phyloP scores from a whole-genome alignment of 2,329 filamentous ascomycete species.

The Alternaria brassicae region DNA sequence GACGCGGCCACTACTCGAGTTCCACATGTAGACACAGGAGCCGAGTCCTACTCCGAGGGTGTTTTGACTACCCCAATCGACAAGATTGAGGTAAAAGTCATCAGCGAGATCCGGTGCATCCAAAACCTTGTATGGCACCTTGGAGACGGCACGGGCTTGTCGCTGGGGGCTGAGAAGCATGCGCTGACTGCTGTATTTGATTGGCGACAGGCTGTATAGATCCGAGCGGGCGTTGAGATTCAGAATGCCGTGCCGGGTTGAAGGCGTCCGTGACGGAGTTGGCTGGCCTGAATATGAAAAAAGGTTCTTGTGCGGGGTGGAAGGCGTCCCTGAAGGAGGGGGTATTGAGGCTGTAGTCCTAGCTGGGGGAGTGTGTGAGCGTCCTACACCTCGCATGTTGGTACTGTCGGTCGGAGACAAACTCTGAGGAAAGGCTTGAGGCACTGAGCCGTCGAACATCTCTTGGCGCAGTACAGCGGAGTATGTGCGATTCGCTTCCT shows the following conservation, averaged over 20 bases:
- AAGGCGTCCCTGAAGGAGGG: conserved; percentile 79
- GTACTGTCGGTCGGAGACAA: conserved; percentile 60
- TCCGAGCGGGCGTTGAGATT: conserved; percentile 91
- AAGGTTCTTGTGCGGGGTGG: conserved; percentile 95
- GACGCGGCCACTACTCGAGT: conserved; percentile 86
- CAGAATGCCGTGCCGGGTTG: conserved; percentile 78
- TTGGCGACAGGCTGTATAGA: conserved; percentile 93
- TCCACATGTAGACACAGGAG: conserved; percentile 98
- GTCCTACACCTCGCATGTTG: conserved; percentile 68
- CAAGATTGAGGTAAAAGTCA: conserved; percentile 96
- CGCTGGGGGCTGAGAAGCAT: conserved; percentile 91
- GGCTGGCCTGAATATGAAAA: conserved; percentile 90
- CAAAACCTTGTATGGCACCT: conserved; percentile 96
- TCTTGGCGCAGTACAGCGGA: conserved; percentile 87
- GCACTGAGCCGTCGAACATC: conserved; percentile 88
- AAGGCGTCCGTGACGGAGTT: conserved; percentile 87
- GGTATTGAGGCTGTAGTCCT: conserved; percentile 69
- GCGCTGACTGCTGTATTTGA: conserved; percentile 89
- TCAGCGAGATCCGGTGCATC: conserved; percentile 96
- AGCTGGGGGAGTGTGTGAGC: conserved; percentile 82
- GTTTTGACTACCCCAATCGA: conserved; percentile 97
- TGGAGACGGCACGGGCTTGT: conserved; percentile 87
- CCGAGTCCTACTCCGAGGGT: conserved; percentile 91
- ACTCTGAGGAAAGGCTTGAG: conserved; percentile 74
- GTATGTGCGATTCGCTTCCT: conserved; percentile 94